A percentile compares a stretch with the other conserved stretches of the same genome.
Conservation (phyloP, 306 rosid species). For the Rosa rugosa region DNA sequence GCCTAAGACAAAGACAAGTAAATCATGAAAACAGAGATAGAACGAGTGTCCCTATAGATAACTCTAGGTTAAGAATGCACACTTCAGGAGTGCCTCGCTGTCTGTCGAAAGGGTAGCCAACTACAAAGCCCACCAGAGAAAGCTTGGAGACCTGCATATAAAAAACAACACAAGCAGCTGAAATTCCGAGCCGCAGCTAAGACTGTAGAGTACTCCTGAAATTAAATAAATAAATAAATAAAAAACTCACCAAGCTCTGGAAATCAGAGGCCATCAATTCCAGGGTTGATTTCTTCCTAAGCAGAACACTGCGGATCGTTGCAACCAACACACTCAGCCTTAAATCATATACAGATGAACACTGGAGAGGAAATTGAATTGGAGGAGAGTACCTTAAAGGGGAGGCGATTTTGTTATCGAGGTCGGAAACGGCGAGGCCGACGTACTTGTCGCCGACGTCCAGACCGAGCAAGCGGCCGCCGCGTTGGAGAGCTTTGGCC, state of each 20-base stretch:
- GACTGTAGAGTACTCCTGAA: no score
- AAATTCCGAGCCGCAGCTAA: no score
- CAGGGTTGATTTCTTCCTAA: conserved; percentile 58
- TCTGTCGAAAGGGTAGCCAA: conserved; percentile 57
- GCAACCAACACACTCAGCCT: not conserved
- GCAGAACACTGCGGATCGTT: conserved; percentile 55
- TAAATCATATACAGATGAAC: not conserved
- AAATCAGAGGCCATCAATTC: conserved; percentile 61
- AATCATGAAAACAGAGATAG: no score
- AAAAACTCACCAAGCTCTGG: conserved; percentile 51
- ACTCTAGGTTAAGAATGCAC: conserved; percentile 25
- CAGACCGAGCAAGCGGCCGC: conserved; percentile 73
- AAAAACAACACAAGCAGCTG: no score
- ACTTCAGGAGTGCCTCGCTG: conserved; percentile 39
- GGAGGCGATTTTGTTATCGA: conserved; percentile 57
- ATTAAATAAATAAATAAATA: not conserved
- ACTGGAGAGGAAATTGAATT: not conserved
- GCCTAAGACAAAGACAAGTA: conserved; percentile 40
- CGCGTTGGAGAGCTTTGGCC: conserved; percentile 27
- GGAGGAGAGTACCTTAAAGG: conserved; percentile 50
- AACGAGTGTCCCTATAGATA: conserved; percentile 14
- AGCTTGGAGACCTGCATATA: conserved; percentile 60
- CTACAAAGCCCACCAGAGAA: conserved; percentile 64
- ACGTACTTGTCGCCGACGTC: conserved; percentile 87
- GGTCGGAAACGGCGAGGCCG: conserved; percentile 72